These are phyloP conservation scores for Alternaria viburni DNA, from an alignment of 2,329 filamentous ascomycete genomes.

Conservation along the genomic window DNA sequence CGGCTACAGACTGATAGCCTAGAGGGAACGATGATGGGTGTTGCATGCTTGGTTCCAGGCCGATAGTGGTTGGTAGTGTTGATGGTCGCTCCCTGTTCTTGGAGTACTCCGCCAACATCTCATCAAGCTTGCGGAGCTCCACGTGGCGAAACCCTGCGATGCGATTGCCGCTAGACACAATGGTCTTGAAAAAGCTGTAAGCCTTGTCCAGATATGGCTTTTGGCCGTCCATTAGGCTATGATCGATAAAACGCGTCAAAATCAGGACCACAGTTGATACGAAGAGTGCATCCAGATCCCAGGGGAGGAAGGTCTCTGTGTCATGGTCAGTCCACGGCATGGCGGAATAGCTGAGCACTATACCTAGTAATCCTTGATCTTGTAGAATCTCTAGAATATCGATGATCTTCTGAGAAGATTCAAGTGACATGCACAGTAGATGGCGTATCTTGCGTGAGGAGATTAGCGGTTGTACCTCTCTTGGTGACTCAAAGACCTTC, in stretches of 20 bases:
- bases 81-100: slow-evolving; percentile 2
- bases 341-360: neutral
- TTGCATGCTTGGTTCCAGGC: neutral
- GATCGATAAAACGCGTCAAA: slow-evolving; percentile 42
- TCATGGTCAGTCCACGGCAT: neutral
- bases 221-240: slow-evolving; percentile 45
- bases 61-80: neutral
- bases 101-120: slow-evolving; percentile 46
- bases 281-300: slow-evolving; percentile 56
- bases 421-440: slow-evolving; percentile 52
- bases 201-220: slow-evolving; percentile 51
- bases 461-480: slow-evolving; percentile 37
- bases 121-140: slow-evolving; percentile 56
- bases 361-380: slow-evolving; percentile 57
- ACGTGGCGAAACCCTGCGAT: slow-evolving; percentile 54
- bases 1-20: neutral
- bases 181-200: slow-evolving; percentile 55
- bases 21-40: neutral
- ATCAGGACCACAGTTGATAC: slow-evolving; percentile 54
- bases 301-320: slow-evolving; percentile 57
- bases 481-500: slow-evolving; percentile 39
- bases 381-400: slow-evolving; percentile 53
- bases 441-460: slow-evolving; percentile 48
- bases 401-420: slow-evolving; percentile 54
- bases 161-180: slow-evolving; percentile 55